A percentile compares a stretch with the other conserved stretches of the same genome.
Conservation (phyloP, 345 rosid species). For the Camelina sativa region DNA sequence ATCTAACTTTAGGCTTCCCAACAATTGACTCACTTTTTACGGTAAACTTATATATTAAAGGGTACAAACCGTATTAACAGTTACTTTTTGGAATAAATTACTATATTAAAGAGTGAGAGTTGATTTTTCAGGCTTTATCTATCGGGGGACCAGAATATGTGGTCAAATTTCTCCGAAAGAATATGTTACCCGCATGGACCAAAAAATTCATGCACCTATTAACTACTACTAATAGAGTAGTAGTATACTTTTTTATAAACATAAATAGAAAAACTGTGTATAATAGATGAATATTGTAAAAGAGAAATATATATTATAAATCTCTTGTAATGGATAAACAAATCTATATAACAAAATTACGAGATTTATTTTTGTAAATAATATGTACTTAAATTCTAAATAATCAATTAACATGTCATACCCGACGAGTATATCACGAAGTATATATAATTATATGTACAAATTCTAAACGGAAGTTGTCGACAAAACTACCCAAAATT, state of each 20-base stretch:
- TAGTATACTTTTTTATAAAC: no score
- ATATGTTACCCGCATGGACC: background rate
- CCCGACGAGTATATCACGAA: no score
- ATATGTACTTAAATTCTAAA: no score
- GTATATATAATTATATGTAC: background rate
- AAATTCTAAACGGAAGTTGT: background rate
- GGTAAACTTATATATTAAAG: conserved; percentile 1
- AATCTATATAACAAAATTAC: no score
- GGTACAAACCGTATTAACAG: conserved; percentile 22
- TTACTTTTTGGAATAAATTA: conserved; percentile 11
- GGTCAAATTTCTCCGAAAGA: conserved; percentile 2
- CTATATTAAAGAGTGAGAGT: conserved; percentile 3
- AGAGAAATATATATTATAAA: no score
- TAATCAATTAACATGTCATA: no score
- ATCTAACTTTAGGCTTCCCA: background rate
- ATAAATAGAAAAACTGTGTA: no score
- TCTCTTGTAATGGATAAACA: no score
- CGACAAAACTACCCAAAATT: no score
- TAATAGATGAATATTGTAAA: no score
- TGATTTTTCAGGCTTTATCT: background rate
- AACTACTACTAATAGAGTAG: no score
- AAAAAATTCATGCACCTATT: background rate
- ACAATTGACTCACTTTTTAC: conserved; percentile 27
- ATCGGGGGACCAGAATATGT: background rate
- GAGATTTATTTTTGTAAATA: no score